These are phyloP conservation scores for Gaultheria prostrata DNA, from an alignment of 148 eudicot species.

Conservation along the genomic window DNA sequence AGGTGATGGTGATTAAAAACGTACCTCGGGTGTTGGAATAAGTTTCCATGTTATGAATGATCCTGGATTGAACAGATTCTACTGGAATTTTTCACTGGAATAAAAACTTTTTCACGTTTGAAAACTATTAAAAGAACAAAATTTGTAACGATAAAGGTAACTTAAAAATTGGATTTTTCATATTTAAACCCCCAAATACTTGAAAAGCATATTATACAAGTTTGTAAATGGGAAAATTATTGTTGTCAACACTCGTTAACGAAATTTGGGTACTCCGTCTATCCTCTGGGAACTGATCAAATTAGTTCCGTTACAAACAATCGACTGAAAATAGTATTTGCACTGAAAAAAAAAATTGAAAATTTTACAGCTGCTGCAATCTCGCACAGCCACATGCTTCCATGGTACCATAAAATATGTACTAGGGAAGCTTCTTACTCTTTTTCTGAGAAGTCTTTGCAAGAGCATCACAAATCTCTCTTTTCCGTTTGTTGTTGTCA, in stretches of 20 bases:
- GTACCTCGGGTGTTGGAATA: too few relatives aligned
- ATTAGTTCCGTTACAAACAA: neutral
- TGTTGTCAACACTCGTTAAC: neutral
- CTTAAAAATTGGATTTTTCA: neutral
- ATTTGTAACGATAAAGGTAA: neutral
- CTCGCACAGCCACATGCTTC: neutral
- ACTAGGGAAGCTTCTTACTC: conserved; percentile 46
- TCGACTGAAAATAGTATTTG: neutral
- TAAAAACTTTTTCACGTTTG: too few relatives aligned
- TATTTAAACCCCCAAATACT: neutral
- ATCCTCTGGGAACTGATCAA: neutral
- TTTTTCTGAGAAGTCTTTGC: conserved; percentile 61
- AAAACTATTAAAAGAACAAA: neutral
- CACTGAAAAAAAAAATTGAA: neutral
- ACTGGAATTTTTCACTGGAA: too few relatives aligned
- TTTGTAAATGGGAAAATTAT: neutral
- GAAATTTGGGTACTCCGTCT: neutral
- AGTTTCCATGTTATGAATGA: too few relatives aligned
- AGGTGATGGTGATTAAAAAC: too few relatives aligned
- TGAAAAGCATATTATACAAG: neutral
- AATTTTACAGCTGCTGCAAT: neutral
- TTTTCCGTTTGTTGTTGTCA: conserved; percentile 48
- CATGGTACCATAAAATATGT: neutral
- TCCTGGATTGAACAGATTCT: too few relatives aligned
- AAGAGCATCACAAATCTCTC: conserved; percentile 52